Evolutionary conservation across 192 early-diverging fungal genomes (phyloP), one percentile per base, ranked within the genome.

Genomic region (Gonapodya prolifera): DNA sequence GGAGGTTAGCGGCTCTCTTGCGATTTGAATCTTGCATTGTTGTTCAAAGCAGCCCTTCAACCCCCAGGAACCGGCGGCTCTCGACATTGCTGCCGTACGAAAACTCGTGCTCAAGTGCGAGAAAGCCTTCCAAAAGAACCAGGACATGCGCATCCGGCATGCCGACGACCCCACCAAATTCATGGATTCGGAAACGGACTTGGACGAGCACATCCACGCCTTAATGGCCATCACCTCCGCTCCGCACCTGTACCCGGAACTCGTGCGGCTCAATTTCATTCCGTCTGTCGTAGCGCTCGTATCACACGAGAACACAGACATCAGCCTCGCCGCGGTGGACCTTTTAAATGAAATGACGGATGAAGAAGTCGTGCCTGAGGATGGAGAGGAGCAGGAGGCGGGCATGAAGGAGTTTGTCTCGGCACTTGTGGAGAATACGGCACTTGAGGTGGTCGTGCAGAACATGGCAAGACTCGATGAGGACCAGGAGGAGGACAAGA

Each of bases 291-390:
- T 95, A 23, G 88, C 89, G 0, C 84, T 98, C 34, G 79, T 99
- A 34, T 85, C 89, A 35, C 97, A 99, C 80, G 95, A 96, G 70
- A 99, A 99, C 83, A 92, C 91, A 23, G 97, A 99, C 80, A 96
- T 99, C 82, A 82, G 88, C 0, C 90, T 96, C 34, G 90, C 91
- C 33, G 89, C 93, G 0, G 86, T 98, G 36, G 91, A 94, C 79
- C 80, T 98, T 8, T 78, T 96, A n/a, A 93, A 91, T 77, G 96
- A 98, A 83, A 84, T 96, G 74, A 95, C 92, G 8, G 95, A 96
- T 80, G 95, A 97, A 78, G 95, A 98, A 77, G 86, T 90, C 29
- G 82, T 76, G 2, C 81, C 84, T 29, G 85, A 80, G 30, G 70
- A 79, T 17, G 89, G 89, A 74, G 85, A 93, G 80, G 90, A 88